These are phyloP conservation scores for Dipodascus albidus DNA, from an alignment of 805 yeast species.

Conservation along the genomic window DNA sequence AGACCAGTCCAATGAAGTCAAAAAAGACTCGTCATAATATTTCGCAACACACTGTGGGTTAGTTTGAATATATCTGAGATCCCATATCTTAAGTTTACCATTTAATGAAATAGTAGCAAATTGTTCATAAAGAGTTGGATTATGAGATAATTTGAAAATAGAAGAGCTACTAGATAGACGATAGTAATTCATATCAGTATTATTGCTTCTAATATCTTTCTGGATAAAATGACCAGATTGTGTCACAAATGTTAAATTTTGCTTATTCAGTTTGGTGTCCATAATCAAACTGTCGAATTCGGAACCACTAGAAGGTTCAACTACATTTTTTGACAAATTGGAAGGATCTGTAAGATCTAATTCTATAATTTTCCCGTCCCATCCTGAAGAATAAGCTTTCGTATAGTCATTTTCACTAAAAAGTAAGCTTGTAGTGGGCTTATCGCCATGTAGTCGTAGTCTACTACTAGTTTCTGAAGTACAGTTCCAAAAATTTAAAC, in stretches of 20 bases:
- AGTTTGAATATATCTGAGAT: conserved; percentile 41
- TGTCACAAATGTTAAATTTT: conserved; percentile 62
- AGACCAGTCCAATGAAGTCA: conserved; percentile 42
- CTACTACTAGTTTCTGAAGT: background rate
- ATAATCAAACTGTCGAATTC: conserved; percentile 64
- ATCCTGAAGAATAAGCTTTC: background rate
- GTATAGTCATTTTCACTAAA: background rate
- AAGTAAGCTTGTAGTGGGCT: background rate
- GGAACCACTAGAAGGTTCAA: conserved; percentile 21
- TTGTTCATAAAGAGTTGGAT: conserved; percentile 54
- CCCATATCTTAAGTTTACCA: conserved; percentile 79
- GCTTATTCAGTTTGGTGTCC: conserved; percentile 38
- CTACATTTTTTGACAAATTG: background rate
- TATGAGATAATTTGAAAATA: conserved; percentile 78
- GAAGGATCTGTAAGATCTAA: conserved; percentile 12
- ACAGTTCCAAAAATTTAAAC: background rate
- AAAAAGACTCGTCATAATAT: conserved; percentile 82
- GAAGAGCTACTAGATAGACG: conserved; percentile 71
- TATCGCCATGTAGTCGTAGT: background rate
- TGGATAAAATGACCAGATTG: conserved; percentile 67
- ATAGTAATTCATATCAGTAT: conserved; percentile 30
- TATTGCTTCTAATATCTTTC: conserved; percentile 51
- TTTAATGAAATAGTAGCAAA: conserved; percentile 86
- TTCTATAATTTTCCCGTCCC: conserved; percentile 8
- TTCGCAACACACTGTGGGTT: conserved; percentile 61